phyloP scores from a whole-genome alignment of 495 filamentous ascomycete species.

The Sabuloglossum arenarium region DNA sequence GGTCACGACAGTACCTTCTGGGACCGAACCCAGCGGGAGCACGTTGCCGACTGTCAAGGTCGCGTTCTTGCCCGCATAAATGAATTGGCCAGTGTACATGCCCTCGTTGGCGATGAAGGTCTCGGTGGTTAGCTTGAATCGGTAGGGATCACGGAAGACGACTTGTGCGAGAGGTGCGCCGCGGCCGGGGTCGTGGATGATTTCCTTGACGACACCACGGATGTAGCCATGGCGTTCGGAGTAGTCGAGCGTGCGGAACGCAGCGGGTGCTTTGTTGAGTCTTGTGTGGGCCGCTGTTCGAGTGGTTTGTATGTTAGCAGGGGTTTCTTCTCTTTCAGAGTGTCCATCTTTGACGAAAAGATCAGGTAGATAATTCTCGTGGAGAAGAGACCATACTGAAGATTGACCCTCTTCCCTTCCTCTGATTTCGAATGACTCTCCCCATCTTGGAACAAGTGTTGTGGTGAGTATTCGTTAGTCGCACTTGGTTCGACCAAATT shows the following conservation, averaged over 20 bases:
- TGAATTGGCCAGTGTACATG: conserved; percentile 99
- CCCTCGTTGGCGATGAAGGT: conserved; percentile 99
- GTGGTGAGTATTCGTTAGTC: not conserved
- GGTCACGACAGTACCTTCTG: conserved; percentile 94
- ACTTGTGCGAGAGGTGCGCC: conserved; percentile 95
- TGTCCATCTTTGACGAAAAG: conserved; percentile 6
- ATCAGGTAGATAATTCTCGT: conserved; percentile 1
- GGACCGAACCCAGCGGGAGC: conserved; percentile 78
- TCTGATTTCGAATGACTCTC: conserved; percentile 88
- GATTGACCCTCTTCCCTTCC: conserved; percentile 95
- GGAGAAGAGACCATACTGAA: conserved; percentile 46
- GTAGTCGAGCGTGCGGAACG: conserved; percentile 89
- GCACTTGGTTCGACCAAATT: not conserved
- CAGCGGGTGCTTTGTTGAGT: conserved; percentile 76
- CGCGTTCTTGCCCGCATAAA: conserved; percentile 99
- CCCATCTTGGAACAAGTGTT: conserved; percentile 30
- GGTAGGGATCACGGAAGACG: conserved; percentile 83
- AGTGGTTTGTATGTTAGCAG: conserved; percentile 20
- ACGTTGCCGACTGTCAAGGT: conserved; percentile 89
- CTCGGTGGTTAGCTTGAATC: conserved; percentile 76
- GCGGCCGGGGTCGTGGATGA: conserved; percentile 96
- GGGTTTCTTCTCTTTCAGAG: conserved; percentile 10
- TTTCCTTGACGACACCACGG: conserved; percentile 92
- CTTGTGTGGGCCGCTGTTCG: conserved; percentile 58
- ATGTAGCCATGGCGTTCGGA: conserved; percentile 93